These are phyloP conservation scores for Bauhinia variegata DNA, from an alignment of 306 rosid species.

Conservation along the genomic window DNA sequence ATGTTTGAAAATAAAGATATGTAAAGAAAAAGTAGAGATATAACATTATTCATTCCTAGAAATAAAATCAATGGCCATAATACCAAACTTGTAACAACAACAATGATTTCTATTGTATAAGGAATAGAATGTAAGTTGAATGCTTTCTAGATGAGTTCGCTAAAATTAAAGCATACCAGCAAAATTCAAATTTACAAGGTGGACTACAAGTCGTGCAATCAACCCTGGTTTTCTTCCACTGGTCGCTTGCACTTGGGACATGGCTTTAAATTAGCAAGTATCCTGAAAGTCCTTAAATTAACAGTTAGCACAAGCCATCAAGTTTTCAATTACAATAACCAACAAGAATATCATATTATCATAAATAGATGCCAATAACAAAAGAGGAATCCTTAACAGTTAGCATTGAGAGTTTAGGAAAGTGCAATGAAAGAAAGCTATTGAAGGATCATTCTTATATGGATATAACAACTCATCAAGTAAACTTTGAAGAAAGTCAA, in stretches of 20 bases:
- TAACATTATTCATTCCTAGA: neutral
- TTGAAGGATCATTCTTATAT: neutral
- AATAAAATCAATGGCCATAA: conserved; percentile 7
- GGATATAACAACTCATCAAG: neutral
- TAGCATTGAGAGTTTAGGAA: neutral
- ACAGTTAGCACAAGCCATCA: neutral
- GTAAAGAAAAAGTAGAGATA: neutral
- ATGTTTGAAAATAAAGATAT: conserved; percentile 11
- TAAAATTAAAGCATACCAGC: too few species aligned
- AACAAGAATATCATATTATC: conserved; percentile 1
- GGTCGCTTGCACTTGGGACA: conserved; percentile 96
- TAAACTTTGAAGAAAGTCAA: conserved; percentile 12
- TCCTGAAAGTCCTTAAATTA: conserved; percentile 49
- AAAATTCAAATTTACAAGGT: too few species aligned
- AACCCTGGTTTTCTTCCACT: conserved; percentile 88
- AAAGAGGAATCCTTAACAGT: neutral
- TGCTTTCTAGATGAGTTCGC: too few species aligned
- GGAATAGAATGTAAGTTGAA: neutral
- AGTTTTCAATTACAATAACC: neutral
- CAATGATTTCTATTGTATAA: neutral
- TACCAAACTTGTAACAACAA: neutral
- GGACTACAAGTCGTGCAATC: too few species aligned
- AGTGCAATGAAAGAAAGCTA: conserved; percentile 23
- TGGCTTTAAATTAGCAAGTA: conserved; percentile 81
- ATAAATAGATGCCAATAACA: conserved; percentile 9